These are phyloP conservation scores for Fusarium domesticum DNA, from an alignment of 2,329 filamentous ascomycete genomes.

Conservation along the genomic window DNA sequence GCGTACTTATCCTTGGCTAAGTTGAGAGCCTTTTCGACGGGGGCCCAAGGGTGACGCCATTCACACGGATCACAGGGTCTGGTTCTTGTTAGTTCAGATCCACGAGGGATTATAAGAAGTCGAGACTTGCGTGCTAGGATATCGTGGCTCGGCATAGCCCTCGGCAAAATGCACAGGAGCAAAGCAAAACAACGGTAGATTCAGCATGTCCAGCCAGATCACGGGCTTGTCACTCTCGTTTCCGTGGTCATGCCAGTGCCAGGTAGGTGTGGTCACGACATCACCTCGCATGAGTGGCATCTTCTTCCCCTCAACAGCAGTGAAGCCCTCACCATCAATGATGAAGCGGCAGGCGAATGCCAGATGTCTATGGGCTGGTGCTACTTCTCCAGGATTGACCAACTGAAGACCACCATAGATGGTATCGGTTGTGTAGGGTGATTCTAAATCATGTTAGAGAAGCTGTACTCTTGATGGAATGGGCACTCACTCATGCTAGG, in stretches of 20 bases:
- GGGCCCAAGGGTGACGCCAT: conserved; percentile 44
- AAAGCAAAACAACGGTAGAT: conserved; percentile 50
- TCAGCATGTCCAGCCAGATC: conserved; percentile 57
- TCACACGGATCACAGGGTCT: conserved; percentile 36
- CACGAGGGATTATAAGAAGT: neutral
- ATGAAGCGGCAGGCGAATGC: conserved; percentile 58
- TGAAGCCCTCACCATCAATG: conserved; percentile 56
- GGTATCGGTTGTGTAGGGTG: conserved; percentile 48
- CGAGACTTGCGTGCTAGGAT: conserved; percentile 42
- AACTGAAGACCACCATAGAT: conserved; percentile 56
- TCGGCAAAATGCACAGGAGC: conserved; percentile 54
- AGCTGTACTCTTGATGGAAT: fast-evolving
- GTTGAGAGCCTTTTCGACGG: conserved; percentile 41
- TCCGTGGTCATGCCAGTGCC: conserved; percentile 61
- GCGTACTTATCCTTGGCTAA: conserved; percentile 25
- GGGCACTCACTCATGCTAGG: conserved; percentile 45
- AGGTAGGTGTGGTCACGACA: conserved; percentile 55
- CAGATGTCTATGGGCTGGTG: conserved; percentile 53
- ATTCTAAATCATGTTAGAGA: conserved; percentile 32
- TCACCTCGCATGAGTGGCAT: conserved; percentile 52
- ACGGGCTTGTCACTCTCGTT: conserved; percentile 53
- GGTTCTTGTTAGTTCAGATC: neutral
- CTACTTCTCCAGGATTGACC: conserved; percentile 54
- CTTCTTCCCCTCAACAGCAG: conserved; percentile 52
- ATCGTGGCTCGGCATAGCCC: conserved; percentile 45